Evolutionary conservation across 768 basidiomycete genomes (phyloP).

Genomic region (Mycena epipterygia): DNA sequence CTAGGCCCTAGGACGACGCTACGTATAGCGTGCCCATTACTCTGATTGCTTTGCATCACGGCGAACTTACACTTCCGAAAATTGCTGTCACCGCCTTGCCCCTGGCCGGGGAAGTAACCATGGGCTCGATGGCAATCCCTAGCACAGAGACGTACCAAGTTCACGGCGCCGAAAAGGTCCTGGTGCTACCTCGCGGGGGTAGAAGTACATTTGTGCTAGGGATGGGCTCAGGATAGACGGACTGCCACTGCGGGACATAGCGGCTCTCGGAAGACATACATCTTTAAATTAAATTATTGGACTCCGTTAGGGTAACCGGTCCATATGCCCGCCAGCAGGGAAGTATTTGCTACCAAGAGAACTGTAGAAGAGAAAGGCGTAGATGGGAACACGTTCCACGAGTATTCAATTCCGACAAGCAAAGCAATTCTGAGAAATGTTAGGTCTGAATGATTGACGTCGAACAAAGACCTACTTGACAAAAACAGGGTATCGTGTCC

Average conservation of each 20-base stretch:
- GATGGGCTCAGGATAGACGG: conserved; percentile 65
- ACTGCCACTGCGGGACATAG: background rate
- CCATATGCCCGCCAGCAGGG: conserved; percentile 68
- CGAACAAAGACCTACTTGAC: conserved; percentile 65
- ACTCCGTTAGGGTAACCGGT: conserved; percentile 30
- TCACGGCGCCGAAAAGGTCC: conserved; percentile 85
- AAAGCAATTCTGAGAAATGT: conserved; percentile 65
- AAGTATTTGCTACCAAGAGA: conserved; percentile 64
- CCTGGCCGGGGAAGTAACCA: conserved; percentile 62
- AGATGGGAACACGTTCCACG: conserved; percentile 92
- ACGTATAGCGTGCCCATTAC: conserved; percentile 75
- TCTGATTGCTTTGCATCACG: conserved; percentile 90
- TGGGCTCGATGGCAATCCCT: conserved; percentile 72
- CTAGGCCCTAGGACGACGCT: conserved; percentile 66
- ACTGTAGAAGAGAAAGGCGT: conserved; percentile 74
- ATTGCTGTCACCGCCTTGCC: conserved; percentile 75
- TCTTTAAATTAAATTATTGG: conserved; percentile 32
- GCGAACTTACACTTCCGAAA: conserved; percentile 83
- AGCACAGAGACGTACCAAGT: conserved; percentile 85
- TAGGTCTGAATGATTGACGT: conserved; percentile 15
- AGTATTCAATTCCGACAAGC: conserved; percentile 78
- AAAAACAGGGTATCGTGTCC: conserved; percentile 72
- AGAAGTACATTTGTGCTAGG: conserved; percentile 85
- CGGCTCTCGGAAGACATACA: background rate
- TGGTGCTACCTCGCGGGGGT: conserved; percentile 87